Evolutionary conservation across 164 flowering plant genomes (phyloP).

Genomic region (Houttuynia cordata): DNA sequence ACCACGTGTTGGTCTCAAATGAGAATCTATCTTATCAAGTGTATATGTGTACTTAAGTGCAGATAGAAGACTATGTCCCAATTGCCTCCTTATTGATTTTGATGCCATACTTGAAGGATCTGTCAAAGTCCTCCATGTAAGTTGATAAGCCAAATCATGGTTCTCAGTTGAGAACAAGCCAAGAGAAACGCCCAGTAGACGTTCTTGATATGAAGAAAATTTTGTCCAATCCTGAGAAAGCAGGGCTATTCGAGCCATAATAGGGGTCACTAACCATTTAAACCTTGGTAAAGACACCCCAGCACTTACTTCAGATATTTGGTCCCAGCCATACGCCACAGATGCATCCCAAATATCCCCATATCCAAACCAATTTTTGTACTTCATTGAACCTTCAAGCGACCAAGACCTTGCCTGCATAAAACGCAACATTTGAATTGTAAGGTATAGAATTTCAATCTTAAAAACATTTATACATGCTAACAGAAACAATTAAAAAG

Average conservation of each 20-base stretch:
- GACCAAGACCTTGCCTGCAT: constrained; percentile 85
- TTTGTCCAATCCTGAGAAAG: constrained; percentile 88
- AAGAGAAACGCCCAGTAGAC: constrained; percentile 57
- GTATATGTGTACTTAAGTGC: constrained; percentile 70
- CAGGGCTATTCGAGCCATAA: constrained; percentile 50
- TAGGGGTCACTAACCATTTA: constrained; percentile 42
- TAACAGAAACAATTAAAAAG: not conserved
- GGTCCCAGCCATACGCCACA: constrained; percentile 69
- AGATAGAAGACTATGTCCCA: constrained; percentile 71
- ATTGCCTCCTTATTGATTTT: constrained; percentile 66
- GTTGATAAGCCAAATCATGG: constrained; percentile 67
- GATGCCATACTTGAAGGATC: constrained; percentile 87
- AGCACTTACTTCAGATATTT: constrained; percentile 63
- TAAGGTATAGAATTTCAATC: not conserved
- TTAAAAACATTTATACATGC: not conserved
- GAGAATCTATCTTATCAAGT: constrained; percentile 62
- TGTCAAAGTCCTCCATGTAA: constrained; percentile 74
- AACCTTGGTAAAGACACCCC: constrained; percentile 69
- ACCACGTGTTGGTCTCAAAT: constrained; percentile 73
- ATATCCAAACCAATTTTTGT: constrained; percentile 71
- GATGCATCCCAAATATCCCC: constrained; percentile 94
- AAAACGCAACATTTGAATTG: no score
- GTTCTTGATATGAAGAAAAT: constrained; percentile 83
- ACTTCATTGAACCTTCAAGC: constrained; percentile 70
- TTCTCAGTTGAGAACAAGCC: constrained; percentile 52